Percentiles rank a stretch among this genome's conserved stretches.
phyloP scores from a whole-genome alignment of 164 flowering plant species.

The Piper betle region DNA sequence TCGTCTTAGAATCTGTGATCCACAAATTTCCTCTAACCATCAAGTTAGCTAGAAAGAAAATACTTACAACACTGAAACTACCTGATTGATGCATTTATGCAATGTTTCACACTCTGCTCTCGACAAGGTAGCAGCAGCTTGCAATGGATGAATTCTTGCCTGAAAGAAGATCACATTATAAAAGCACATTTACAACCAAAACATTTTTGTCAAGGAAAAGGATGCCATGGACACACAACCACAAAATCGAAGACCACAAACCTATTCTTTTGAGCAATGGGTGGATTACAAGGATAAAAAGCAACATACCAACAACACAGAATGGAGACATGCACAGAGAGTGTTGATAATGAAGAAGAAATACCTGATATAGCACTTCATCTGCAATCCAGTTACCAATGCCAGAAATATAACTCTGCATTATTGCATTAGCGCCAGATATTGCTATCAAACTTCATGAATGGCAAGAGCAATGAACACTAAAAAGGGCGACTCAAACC shows the following conservation, averaged over 20 bases:
- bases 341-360: no score
- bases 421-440: constrained; percentile 1
- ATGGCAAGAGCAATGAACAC: no score
- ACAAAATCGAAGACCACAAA: no score
- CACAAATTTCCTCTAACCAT: no score
- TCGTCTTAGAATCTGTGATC: no score
- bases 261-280: no score
- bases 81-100: constrained; percentile 72
- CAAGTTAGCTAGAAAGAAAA: no score
- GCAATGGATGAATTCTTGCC: constrained; percentile 90
- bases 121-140: constrained; percentile 53
- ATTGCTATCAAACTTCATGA: no score
- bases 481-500: no score
- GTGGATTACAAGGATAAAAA: no score
- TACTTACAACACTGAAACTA: constrained; percentile 14
- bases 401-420: constrained; percentile 82
- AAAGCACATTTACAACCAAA: background rate
- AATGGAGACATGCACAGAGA: no score
- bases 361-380: constrained; percentile 93
- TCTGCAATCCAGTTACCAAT: constrained; percentile 98
- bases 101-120: constrained; percentile 49
- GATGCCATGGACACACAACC: background rate
- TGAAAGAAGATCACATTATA: constrained; percentile 13
- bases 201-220: background rate
- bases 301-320: no score